Evolutionary conservation across 345 rosid genomes (phyloP).

Genomic region (Combretum micranthum): DNA sequence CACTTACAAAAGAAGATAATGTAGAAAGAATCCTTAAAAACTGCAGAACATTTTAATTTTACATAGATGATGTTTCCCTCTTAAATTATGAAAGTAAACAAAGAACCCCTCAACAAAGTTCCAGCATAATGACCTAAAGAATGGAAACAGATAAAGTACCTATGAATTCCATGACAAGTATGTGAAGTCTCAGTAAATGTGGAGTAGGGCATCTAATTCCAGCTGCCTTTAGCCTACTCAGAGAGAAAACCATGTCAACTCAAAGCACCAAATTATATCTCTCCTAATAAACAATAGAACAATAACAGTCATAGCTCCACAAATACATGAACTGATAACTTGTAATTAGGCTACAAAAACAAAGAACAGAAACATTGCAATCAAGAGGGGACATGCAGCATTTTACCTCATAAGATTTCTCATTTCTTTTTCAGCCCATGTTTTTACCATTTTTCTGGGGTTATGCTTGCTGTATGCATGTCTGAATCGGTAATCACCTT

Average conservation of each 20-base stretch:
- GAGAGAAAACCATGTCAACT: neutral
- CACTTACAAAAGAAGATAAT: neutral
- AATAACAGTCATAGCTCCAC: no score
- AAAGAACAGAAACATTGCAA: neutral
- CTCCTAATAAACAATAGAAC: no score
- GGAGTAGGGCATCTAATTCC: slow-evolving; percentile 91
- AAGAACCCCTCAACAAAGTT: no score
- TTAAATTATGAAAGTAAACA: no score
- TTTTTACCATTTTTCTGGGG: slow-evolving; percentile 96
- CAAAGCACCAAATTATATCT: neutral
- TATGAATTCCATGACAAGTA: slow-evolving; percentile 97
- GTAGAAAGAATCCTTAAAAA: neutral
- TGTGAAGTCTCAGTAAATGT: slow-evolving; percentile 71
- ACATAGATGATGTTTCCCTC: no score
- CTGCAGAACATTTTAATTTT: no score
- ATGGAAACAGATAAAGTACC: slow-evolving; percentile 27
- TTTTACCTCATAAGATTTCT: slow-evolving; percentile 85
- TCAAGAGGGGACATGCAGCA: neutral
- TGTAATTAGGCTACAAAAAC: neutral
- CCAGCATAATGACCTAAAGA: no score
- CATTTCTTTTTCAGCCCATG: slow-evolving; percentile 98
- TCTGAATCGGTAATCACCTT: slow-evolving; percentile 96
- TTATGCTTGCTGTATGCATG: slow-evolving; percentile 91
- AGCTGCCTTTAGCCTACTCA: slow-evolving; percentile 75
- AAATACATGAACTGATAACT: no score